Conservation (phyloP, 768 basidiomycete genomes). For the Baorangia bicolor region DNA sequence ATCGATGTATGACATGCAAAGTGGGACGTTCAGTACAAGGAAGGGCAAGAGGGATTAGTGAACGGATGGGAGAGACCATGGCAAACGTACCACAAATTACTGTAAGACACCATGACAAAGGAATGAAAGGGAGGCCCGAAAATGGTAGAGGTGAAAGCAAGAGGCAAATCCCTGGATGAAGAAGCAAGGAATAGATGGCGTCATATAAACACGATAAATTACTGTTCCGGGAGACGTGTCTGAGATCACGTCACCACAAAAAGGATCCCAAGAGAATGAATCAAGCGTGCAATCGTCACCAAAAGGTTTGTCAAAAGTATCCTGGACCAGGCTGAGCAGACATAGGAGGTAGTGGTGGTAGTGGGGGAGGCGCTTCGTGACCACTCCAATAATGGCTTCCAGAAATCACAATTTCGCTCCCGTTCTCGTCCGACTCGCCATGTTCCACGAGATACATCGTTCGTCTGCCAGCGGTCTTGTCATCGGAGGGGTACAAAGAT, state of each 20-base stretch:
- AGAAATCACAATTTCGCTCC: constrained; percentile 19
- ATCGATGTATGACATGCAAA: constrained; percentile 2
- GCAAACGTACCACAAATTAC: constrained; percentile 4
- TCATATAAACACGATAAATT: constrained; percentile 34
- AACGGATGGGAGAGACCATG: background rate
- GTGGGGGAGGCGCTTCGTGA: constrained; percentile 17
- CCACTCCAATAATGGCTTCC: constrained; percentile 23
- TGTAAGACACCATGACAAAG: constrained; percentile 2
- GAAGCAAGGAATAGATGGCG: constrained; percentile 10
- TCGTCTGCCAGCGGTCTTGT: constrained; percentile 34
- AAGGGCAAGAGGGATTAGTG: constrained; percentile 12
- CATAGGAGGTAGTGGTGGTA: constrained; percentile 20
- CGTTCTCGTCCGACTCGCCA: constrained; percentile 23
- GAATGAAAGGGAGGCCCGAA: constrained; percentile 9
- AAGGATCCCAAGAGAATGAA: constrained; percentile 8
- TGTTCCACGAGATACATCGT: constrained; percentile 35
- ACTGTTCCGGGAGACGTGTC: constrained; percentile 6
- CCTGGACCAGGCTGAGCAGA: constrained; percentile 24
- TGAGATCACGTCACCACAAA: constrained; percentile 1
- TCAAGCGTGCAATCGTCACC: background rate
- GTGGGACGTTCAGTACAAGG: constrained; percentile 3
- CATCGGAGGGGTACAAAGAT: constrained; percentile 30
- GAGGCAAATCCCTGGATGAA: background rate
- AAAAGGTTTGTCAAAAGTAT: constrained; percentile 23
- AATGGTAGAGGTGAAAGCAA: constrained; percentile 12